These are phyloP conservation scores for Dactylellina haptotyla DNA, from an alignment of 2,329 filamentous ascomycete species.

Conservation along the genomic window DNA sequence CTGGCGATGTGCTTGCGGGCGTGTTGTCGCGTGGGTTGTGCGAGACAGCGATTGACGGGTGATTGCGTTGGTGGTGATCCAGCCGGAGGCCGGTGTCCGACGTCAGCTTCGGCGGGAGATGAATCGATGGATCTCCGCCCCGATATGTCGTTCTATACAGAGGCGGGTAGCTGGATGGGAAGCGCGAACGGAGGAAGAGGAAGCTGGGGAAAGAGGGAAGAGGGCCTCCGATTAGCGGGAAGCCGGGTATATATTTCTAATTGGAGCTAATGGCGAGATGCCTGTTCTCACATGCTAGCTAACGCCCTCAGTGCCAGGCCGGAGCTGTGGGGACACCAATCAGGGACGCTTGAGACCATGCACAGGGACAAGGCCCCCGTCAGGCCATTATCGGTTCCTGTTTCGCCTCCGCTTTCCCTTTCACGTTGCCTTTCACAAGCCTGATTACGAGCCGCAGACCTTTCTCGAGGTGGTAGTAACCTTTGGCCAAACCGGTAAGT, in stretches of 20 bases:
- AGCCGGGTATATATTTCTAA: background rate
- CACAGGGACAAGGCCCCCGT: background rate
- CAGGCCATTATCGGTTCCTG: constrained; percentile 11
- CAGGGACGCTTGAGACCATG: background rate
- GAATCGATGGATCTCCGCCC: too few species aligned
- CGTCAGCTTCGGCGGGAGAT: background rate
- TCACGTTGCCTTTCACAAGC: too few species aligned
- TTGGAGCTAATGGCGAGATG: too few species aligned
- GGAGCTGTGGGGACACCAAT: background rate
- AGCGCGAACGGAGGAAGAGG: background rate
- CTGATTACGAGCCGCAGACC: too few species aligned
- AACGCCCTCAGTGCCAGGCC: background rate
- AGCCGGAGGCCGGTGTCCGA: background rate
- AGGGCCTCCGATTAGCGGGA: background rate
- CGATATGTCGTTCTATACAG: too few species aligned
- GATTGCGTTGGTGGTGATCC: background rate
- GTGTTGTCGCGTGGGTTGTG: background rate
- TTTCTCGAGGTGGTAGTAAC: too few species aligned
- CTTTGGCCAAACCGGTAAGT: too few species aligned
- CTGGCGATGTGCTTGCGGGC: background rate
- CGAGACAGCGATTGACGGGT: background rate
- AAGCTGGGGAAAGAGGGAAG: background rate
- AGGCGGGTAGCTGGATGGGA: too few species aligned
- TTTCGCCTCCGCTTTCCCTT: background rate
- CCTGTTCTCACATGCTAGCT: background rate